Conservation (phyloP, 2,329 filamentous ascomycete genomes). For the Phoma herbarum region DNA sequence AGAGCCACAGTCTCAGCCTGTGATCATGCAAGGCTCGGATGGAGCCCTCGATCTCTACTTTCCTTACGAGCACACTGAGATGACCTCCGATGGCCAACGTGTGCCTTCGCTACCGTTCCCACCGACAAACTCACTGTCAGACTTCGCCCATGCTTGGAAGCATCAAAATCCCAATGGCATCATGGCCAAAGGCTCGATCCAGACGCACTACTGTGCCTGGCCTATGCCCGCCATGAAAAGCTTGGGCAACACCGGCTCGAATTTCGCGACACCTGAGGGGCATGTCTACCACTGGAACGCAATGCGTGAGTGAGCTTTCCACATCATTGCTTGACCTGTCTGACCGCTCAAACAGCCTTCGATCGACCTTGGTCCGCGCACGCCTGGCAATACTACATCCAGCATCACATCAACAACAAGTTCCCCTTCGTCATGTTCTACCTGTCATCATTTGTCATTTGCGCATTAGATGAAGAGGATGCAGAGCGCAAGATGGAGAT, state of each 20-base stretch:
- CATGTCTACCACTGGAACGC: slow-evolving; percentile 45
- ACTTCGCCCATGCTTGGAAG: slow-evolving; percentile 33
- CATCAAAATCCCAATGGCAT: slow-evolving; percentile 31
- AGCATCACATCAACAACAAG: slow-evolving; percentile 42
- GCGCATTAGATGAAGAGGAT: slow-evolving; percentile 28
- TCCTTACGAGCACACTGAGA: slow-evolving; percentile 30
- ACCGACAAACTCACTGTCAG: slow-evolving; percentile 22
- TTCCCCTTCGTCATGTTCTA: slow-evolving; percentile 41
- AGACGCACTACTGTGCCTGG: slow-evolving; percentile 45
- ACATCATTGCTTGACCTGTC: neutral
- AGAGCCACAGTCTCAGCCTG: slow-evolving; percentile 33
- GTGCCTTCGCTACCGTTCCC: slow-evolving; percentile 30
- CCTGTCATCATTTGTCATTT: slow-evolving; percentile 41
- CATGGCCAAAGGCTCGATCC: slow-evolving; percentile 40
- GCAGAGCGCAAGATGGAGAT: slow-evolving; percentile 25
- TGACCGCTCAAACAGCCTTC: slow-evolving; percentile 27
- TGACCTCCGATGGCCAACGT: slow-evolving; percentile 20
- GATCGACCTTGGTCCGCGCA: slow-evolving; percentile 39
- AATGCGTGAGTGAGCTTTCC: slow-evolving; percentile 31
- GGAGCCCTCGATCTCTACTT: slow-evolving; percentile 41
- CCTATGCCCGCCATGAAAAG: slow-evolving; percentile 41
- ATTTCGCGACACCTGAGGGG: slow-evolving; percentile 41
- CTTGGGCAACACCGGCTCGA: slow-evolving; percentile 29
- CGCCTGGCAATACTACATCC: slow-evolving; percentile 45
- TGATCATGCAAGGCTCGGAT: slow-evolving; percentile 36